These are phyloP conservation scores for Dryadomyces sulphureus DNA, from an alignment of 2,329 filamentous ascomycete genomes.

Conservation along the genomic window DNA sequence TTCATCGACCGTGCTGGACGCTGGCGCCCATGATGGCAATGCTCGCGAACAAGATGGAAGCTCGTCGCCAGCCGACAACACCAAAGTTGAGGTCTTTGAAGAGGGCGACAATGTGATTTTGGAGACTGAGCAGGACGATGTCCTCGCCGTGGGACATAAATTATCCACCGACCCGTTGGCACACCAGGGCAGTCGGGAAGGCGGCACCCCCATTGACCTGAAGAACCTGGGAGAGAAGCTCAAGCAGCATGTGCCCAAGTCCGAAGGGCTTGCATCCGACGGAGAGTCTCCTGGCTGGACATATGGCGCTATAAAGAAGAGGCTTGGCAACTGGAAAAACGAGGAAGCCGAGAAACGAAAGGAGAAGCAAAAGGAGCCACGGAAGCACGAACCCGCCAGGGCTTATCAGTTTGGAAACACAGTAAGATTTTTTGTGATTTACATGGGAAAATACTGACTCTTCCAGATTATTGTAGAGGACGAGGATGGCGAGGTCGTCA, in stretches of 20 bases:
- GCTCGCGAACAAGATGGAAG: slow-evolving; percentile 2
- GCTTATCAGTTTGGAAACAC: slow-evolving; percentile 79
- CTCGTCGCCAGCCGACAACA: slow-evolving; percentile 4
- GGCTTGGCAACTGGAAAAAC: slow-evolving; percentile 35
- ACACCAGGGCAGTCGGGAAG: not conserved
- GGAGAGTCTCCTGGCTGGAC: slow-evolving; percentile 24
- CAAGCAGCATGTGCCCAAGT: slow-evolving; percentile 1
- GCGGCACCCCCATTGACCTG: not conserved
- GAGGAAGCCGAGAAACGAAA: slow-evolving; percentile 50
- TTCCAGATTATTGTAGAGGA: slow-evolving; percentile 66
- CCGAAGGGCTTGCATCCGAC: slow-evolving; percentile 14
- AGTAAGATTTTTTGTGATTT: slow-evolving; percentile 25
- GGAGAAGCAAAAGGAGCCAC: slow-evolving; percentile 37
- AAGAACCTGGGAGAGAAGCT: slow-evolving; percentile 11
- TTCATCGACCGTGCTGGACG: not conserved
- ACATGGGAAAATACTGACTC: not conserved
- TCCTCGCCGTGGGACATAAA: slow-evolving; percentile 50
- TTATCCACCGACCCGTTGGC: slow-evolving; percentile 4
- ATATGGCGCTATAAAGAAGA: slow-evolving; percentile 32
- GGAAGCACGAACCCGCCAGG: slow-evolving; percentile 55
- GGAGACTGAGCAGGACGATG: slow-evolving; percentile 78
- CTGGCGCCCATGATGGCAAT: not conserved
- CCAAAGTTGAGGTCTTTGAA: slow-evolving; percentile 53
- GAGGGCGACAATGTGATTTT: slow-evolving; percentile 69
- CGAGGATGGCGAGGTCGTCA: slow-evolving; percentile 69